phyloP scores from a whole-genome alignment of 257 asterid species.

The Agastache rugosa region DNA sequence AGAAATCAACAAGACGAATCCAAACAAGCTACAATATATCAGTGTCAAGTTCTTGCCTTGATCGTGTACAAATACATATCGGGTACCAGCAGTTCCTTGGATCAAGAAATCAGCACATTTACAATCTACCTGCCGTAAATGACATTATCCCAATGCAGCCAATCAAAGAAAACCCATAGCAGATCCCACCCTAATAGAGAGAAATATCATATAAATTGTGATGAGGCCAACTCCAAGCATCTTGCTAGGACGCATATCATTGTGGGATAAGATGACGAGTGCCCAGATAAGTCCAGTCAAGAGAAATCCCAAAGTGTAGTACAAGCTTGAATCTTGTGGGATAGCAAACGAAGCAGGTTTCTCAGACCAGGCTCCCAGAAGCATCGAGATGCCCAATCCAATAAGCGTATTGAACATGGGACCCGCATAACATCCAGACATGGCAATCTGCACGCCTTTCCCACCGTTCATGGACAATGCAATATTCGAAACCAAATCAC shows the following conservation, averaged over 20 bases:
- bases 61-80: conserved; percentile 15
- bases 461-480: conserved; percentile 87
- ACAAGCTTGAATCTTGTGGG: conserved; percentile 78
- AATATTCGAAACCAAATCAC: conserved; percentile 88
- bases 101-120: conserved; percentile 30
- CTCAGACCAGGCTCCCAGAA: conserved; percentile 83
- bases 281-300: conserved; percentile 82
- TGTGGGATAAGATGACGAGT: conserved; percentile 65
- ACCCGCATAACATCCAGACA: conserved; percentile 98
- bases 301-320: conserved; percentile 77
- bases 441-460: conserved; percentile 91
- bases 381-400: conserved; percentile 87
- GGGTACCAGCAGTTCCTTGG: no score
- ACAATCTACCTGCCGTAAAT: no score
- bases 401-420: conserved; percentile 95
- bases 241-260: conserved; percentile 84
- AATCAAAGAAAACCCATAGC: conserved; percentile 65
- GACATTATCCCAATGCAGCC: no score
- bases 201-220: conserved; percentile 66
- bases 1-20: neutral
- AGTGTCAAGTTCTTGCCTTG: conserved; percentile 7
- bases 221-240: conserved; percentile 88
- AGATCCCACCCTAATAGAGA: conserved; percentile 59
- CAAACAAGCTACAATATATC: conserved; percentile 28
- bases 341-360: conserved; percentile 55